phyloP scores from a whole-genome alignment of 1,139 yeast genomes.

The Debaryomyces subglobosus region DNA sequence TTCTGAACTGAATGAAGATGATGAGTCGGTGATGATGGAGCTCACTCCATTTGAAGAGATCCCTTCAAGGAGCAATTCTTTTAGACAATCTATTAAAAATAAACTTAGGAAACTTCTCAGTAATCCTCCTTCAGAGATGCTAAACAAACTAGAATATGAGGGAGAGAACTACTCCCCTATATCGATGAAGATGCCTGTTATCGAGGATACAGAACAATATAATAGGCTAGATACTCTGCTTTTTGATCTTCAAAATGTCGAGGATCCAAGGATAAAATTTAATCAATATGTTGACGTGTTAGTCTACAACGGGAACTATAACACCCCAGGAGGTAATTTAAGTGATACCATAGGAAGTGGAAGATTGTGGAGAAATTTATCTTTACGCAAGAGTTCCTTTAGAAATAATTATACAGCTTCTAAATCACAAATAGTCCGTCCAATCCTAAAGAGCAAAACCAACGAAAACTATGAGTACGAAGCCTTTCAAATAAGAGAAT shows the following conservation, averaged over 20 bases:
- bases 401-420: neutral
- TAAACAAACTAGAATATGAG: neutral
- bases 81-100: slow-evolving; percentile 2
- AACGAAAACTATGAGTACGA: slow-evolving; percentile 26
- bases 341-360: neutral
- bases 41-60: slow-evolving; percentile 8
- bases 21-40: slow-evolving; percentile 6
- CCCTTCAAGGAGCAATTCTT: slow-evolving; percentile 1
- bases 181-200: slow-evolving; percentile 13
- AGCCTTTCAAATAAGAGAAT: slow-evolving; percentile 16
- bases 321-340: slow-evolving; percentile 1
- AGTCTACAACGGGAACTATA: slow-evolving; percentile 14
- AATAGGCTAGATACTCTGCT: slow-evolving; percentile 8
- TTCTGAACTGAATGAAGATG: neutral
- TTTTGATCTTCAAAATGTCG: neutral
- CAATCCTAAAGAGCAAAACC: slow-evolving; percentile 28
- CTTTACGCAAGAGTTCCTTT: slow-evolving; percentile 1
- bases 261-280: slow-evolving; percentile 16
- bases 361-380: slow-evolving; percentile 8
- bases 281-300: slow-evolving; percentile 19
- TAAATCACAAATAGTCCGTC: slow-evolving; percentile 9
- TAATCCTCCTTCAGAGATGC: slow-evolving; percentile 4
- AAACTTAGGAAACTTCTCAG: slow-evolving; percentile 8
- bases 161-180: slow-evolving; percentile 12
- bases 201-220: slow-evolving; percentile 8